These are phyloP conservation scores for Teratosphaeria nubilosa DNA, from an alignment of 2,329 filamentous ascomycete genomes.

Conservation along the genomic window DNA sequence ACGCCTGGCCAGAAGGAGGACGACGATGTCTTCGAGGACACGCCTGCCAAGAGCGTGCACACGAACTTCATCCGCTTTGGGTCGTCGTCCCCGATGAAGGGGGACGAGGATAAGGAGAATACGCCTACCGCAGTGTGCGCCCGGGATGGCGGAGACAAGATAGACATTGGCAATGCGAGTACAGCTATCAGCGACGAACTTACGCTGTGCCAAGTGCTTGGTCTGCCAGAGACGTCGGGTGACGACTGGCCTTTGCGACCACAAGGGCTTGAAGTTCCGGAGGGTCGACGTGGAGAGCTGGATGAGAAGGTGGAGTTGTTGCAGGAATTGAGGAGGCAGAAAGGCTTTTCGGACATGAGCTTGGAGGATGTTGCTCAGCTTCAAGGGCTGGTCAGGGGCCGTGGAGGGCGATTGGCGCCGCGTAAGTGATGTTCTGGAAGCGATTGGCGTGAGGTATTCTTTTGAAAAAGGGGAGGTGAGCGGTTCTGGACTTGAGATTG, in stretches of 20 bases:
- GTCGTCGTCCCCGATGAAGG: neutral
- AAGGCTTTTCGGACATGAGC: neutral
- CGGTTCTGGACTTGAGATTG: too few species aligned
- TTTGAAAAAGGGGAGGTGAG: neutral
- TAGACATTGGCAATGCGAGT: too few species aligned
- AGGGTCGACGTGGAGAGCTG: neutral
- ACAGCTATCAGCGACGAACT: neutral
- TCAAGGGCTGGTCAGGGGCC: neutral
- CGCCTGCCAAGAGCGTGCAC: neutral
- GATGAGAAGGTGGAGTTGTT: neutral
- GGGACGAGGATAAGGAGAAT: neutral
- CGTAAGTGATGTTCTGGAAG: neutral
- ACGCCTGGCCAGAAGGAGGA: neutral
- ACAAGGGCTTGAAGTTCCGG: neutral
- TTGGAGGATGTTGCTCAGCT: neutral
- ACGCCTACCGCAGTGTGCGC: neutral
- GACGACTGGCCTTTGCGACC: neutral
- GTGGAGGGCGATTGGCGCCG: neutral
- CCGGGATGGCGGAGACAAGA: neutral
- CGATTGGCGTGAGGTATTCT: neutral
- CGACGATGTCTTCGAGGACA: neutral
- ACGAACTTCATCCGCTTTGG: neutral
- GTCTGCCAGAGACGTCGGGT: neutral
- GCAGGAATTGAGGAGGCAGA: neutral
- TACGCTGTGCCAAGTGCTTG: neutral